These are phyloP conservation scores for Thecaphora thlaspeos DNA, from an alignment of 1,284 basidiomycete species.

Conservation along the genomic window DNA sequence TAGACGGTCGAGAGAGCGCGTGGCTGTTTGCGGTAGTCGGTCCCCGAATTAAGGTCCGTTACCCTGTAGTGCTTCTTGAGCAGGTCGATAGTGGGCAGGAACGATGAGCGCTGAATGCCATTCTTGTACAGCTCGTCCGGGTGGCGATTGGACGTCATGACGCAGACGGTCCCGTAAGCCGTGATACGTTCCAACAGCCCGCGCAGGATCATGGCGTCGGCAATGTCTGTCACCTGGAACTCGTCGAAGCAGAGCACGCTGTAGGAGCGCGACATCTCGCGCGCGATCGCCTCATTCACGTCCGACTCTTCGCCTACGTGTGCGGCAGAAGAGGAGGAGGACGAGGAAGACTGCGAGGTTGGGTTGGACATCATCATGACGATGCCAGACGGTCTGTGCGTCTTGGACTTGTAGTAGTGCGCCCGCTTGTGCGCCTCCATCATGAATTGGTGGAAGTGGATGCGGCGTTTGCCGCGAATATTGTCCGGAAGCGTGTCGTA, in stretches of 20 bases:
- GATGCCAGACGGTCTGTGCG: constrained; percentile 52
- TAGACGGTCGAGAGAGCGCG: constrained; percentile 78
- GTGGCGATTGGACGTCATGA: constrained; percentile 97
- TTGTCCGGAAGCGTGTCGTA: constrained; percentile 77
- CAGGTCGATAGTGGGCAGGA: constrained; percentile 90
- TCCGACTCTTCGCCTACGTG: constrained; percentile 64
- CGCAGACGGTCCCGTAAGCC: constrained; percentile 83
- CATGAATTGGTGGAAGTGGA: constrained; percentile 92
- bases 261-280: constrained; percentile 73
- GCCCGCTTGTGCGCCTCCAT: constrained; percentile 93
- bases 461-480: constrained; percentile 74
- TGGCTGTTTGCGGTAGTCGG: constrained; percentile 64
- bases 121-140: constrained; percentile 98
- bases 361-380: constrained; percentile 43
- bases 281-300: constrained; percentile 82
- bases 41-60: constrained; percentile 89
- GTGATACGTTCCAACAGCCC: constrained; percentile 81
- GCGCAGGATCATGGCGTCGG: constrained; percentile 95
- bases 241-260: constrained; percentile 91
- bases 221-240: constrained; percentile 98
- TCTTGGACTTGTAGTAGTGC: constrained; percentile 64
- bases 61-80: constrained; percentile 83
- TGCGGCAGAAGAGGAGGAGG: constrained; percentile 4
- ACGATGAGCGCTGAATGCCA: constrained; percentile 94
- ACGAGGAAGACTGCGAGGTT: constrained; percentile 7